Conservation (phyloP, 768 basidiomycete genomes). For the Holtermanniella nyarrowii region DNA sequence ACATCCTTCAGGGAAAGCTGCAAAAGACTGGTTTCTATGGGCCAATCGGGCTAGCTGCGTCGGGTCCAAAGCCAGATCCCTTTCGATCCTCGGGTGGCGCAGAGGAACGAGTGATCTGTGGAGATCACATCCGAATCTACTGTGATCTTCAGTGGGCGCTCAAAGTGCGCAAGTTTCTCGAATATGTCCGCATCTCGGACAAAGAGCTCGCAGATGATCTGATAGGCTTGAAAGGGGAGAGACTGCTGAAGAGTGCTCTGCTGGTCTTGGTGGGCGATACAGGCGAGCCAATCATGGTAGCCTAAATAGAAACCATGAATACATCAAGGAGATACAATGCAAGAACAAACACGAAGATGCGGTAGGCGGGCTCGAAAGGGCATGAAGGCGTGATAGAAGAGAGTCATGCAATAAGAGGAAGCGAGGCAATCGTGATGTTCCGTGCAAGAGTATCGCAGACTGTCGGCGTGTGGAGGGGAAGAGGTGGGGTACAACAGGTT, state of each 20-base stretch:
- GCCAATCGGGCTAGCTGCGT: constrained; percentile 11
- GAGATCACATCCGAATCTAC: constrained; percentile 33
- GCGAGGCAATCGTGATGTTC: no score
- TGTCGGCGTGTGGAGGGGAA: no score
- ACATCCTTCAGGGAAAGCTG: constrained; percentile 13
- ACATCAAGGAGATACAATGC: neutral
- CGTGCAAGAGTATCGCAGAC: no score
- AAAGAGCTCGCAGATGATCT: neutral
- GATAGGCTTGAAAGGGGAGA: neutral
- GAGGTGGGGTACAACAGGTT: no score
- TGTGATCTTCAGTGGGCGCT: constrained; percentile 6
- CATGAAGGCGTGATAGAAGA: no score
- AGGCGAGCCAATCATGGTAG: neutral
- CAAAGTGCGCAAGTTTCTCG: neutral
- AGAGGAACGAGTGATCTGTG: constrained; percentile 13
- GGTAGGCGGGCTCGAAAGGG: no score
- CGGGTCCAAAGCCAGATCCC: constrained; percentile 33
- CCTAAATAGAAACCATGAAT: neutral
- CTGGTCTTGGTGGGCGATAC: neutral
- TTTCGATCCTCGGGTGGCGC: constrained; percentile 6
- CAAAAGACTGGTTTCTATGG: constrained; percentile 9
- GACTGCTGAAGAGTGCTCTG: neutral
- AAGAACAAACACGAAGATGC: neutral
- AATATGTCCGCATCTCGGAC: neutral
- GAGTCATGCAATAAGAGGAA: no score